phyloP scores from a whole-genome alignment of 768 basidiomycete species.

The Xerocomellus intermedius region DNA sequence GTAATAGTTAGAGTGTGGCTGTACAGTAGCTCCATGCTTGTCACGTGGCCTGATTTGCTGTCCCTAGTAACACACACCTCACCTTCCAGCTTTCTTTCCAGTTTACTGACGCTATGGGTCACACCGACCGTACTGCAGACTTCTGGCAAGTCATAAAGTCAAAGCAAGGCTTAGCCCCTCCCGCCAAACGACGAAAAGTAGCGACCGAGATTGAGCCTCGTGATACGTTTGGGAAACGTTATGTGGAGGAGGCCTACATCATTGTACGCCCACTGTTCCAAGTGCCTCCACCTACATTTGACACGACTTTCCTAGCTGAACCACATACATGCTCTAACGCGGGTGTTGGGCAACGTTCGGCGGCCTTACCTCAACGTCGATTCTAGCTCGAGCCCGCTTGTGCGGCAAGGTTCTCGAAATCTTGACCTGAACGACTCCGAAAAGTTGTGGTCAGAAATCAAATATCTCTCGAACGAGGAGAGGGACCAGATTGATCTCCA shows the following conservation, averaged over 20 bases:
- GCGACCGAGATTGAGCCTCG: conserved; percentile 37
- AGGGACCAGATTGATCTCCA: conserved; percentile 95
- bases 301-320: conserved; percentile 48
- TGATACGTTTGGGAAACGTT: conserved; percentile 58
- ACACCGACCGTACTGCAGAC: conserved; percentile 58
- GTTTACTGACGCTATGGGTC: conserved; percentile 45
- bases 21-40: conserved; percentile 1
- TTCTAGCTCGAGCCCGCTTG: conserved; percentile 49
- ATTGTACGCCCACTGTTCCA: conserved; percentile 44
- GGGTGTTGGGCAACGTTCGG: conserved; percentile 73
- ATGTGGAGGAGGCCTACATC: conserved; percentile 71
- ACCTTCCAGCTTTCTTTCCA: neutral
- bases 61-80: neutral
- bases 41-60: conserved; percentile 23
- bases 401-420: conserved; percentile 48
- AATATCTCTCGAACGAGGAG: conserved; percentile 82
- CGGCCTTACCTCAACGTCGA: conserved; percentile 86
- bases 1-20: neutral
- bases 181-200: conserved; percentile 52
- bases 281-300: neutral
- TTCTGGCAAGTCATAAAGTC: conserved; percentile 54
- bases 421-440: conserved; percentile 55
- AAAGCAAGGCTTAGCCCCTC: conserved; percentile 41
- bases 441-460: conserved; percentile 61
- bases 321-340: conserved; percentile 67